Percentiles rank a stretch among this genome's conserved stretches.
Conservation (phyloP, 2,329 filamentous ascomycete species). For the Colletotrichum noveboracense region DNA sequence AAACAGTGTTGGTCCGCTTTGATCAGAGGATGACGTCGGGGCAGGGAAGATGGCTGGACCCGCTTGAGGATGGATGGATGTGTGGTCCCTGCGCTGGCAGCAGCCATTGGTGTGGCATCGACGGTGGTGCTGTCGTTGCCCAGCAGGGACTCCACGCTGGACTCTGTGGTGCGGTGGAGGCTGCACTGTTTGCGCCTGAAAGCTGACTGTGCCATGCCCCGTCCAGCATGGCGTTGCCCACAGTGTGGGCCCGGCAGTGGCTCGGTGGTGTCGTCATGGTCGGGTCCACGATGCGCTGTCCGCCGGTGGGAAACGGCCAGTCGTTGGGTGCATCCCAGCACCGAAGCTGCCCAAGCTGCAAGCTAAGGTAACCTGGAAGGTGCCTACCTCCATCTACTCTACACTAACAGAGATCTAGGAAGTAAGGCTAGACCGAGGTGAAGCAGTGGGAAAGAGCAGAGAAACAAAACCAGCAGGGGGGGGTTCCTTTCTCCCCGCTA, state of each 20-base stretch:
- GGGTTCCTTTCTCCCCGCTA: neutral
- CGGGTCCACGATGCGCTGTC: slow-evolving; percentile 12
- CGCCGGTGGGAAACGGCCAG: neutral
- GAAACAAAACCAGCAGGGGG: neutral
- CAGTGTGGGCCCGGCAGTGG: slow-evolving; percentile 11
- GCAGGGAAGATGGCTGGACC: neutral
- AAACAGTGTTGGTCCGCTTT: neutral
- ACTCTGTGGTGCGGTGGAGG: neutral
- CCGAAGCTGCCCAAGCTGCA: neutral
- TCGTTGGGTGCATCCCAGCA: neutral
- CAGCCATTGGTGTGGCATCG: neutral
- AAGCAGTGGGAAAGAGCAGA: neutral
- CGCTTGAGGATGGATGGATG: neutral
- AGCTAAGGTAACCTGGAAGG: neutral
- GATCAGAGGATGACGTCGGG: slow-evolving; percentile 10
- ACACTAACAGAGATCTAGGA: no score
- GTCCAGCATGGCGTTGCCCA: neutral
- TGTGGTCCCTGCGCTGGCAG: slow-evolving; percentile 7
- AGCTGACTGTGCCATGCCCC: neutral
- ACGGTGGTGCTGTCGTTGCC: slow-evolving; percentile 2
- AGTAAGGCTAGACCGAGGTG: neutral
- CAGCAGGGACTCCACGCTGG: neutral
- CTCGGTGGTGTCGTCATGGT: slow-evolving; percentile 22
- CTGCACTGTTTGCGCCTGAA: neutral
- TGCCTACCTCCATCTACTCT: no score